These are phyloP conservation scores for Monosporascus sp. DNA, from an alignment of 2,329 filamentous ascomycete genomes.

Conservation along the genomic window DNA sequence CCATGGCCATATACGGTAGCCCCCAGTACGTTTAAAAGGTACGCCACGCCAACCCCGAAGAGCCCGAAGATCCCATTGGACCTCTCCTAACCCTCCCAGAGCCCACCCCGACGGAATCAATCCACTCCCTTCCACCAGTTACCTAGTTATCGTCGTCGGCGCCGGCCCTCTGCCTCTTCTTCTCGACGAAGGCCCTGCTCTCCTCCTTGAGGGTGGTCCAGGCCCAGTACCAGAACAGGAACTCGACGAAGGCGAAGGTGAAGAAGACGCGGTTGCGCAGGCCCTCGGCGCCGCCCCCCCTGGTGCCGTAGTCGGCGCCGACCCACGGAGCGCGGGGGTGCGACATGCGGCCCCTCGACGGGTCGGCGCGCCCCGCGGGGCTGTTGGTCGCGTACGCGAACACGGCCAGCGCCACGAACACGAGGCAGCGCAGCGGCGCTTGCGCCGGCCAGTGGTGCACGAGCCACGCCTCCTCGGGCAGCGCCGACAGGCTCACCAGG, in stretches of 20 bases:
- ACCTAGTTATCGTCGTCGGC: slow-evolving; percentile 7
- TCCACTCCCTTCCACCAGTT: not conserved
- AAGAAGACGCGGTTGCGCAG: slow-evolving; percentile 84
- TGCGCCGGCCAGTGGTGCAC: slow-evolving; percentile 62
- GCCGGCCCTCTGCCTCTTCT: slow-evolving; percentile 31
- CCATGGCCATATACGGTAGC: no score
- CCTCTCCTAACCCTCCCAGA: not conserved
- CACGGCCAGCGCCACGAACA: slow-evolving; percentile 48
- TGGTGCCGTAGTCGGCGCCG: slow-evolving; percentile 32
- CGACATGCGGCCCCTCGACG: slow-evolving; percentile 30
- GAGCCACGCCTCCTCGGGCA: slow-evolving; percentile 60
- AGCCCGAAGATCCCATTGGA: not conserved
- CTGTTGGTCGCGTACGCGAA: slow-evolving; percentile 45
- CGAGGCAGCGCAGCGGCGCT: slow-evolving; percentile 50
- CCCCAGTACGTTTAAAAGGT: no score
- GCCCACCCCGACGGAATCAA: not conserved
- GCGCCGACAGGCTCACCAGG: slow-evolving; percentile 60
- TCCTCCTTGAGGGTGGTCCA: slow-evolving; percentile 68
- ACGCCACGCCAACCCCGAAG: no score
- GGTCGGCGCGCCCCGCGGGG: slow-evolving; percentile 32
- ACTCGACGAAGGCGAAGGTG: slow-evolving; percentile 78
- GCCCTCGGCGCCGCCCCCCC: slow-evolving; percentile 49
- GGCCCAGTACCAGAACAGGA: slow-evolving; percentile 82
- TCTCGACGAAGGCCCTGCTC: slow-evolving; percentile 34
- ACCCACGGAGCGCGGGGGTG: slow-evolving; percentile 28